These are phyloP conservation scores for Sporormia fimetaria DNA, from an alignment of 495 filamentous ascomycete species.

Conservation along the genomic window DNA sequence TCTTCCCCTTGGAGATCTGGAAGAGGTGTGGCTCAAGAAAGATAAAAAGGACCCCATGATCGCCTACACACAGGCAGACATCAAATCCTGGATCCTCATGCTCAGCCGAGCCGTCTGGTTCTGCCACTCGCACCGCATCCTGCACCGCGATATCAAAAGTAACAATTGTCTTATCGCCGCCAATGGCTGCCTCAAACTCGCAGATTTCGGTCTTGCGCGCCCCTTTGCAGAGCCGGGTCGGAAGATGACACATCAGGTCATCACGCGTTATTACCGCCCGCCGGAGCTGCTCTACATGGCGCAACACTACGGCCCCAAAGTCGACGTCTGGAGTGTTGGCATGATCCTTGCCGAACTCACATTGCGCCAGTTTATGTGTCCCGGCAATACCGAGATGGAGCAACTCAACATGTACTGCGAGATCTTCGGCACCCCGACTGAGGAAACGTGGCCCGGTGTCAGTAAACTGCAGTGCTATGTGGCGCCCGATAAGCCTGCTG, in stretches of 20 bases:
- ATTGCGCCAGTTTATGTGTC: conserved; percentile 65
- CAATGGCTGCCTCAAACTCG: conserved; percentile 86
- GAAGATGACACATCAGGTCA: conserved; percentile 86
- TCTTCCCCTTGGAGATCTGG: conserved; percentile 79
- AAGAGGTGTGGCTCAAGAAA: conserved; percentile 80
- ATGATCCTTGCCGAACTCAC: conserved; percentile 87
- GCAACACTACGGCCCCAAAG: conserved; percentile 74
- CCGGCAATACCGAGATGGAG: conserved; percentile 69
- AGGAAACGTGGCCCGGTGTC: conserved; percentile 93
- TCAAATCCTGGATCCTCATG: conserved; percentile 99
- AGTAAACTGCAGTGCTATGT: conserved; percentile 66
- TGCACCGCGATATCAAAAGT: conserved; percentile 98
- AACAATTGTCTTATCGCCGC: conserved; percentile 94
- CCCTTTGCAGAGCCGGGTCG: conserved; percentile 78
- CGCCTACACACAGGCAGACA: conserved; percentile 65
- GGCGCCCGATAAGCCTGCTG: conserved; percentile 38
- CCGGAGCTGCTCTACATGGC: conserved; percentile 89
- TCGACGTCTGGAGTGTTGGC: conserved; percentile 94
- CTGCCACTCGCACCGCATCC: conserved; percentile 86
- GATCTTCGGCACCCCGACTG: conserved; percentile 79
- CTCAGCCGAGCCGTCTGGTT: conserved; percentile 86
- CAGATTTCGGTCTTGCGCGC: conserved; percentile 92
- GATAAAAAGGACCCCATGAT: conserved; percentile 41
- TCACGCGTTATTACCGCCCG: conserved; percentile 80
- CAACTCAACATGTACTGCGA: conserved; percentile 71